Conservation (phyloP, 1,284 basidiomycete genomes). For the Wolfiporia cocos region DNA sequence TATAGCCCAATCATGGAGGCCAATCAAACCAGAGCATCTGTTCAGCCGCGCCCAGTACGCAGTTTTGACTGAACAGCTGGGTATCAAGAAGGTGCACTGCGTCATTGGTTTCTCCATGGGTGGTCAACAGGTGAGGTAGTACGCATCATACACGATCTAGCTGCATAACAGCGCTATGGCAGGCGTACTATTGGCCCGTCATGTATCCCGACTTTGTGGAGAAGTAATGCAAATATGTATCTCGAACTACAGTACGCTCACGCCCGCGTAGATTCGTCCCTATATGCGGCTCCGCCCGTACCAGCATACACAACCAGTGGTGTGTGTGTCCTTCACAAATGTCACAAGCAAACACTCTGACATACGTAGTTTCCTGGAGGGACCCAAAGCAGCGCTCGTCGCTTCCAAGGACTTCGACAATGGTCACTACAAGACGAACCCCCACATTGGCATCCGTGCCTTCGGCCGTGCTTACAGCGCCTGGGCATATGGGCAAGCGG, state of each 20-base stretch:
- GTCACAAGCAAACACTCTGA: not conserved
- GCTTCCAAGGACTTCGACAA: conserved; percentile 53
- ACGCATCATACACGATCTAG: not conserved
- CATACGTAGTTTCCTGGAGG: conserved; percentile 46
- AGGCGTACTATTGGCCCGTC: conserved; percentile 59
- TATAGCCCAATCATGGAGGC: not conserved
- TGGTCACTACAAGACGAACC: conserved; percentile 44
- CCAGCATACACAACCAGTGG: conserved; percentile 57
- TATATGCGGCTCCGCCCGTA: conserved; percentile 55
- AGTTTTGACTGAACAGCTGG: conserved; percentile 44
- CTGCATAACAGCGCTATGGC: not conserved
- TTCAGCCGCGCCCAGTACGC: conserved; percentile 48
- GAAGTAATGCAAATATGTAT: conserved; percentile 25
- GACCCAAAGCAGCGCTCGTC: conserved; percentile 47
- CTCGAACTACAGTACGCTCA: conserved; percentile 2
- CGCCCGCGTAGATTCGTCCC: conserved; percentile 33
- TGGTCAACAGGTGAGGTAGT: conserved; percentile 40
- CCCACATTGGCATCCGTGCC: conserved; percentile 45
- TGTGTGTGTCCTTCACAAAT: conserved; percentile 18
- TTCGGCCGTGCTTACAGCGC: conserved; percentile 53
- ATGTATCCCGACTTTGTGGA: conserved; percentile 54
- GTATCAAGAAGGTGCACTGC: conserved; percentile 41
- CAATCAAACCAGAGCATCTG: not conserved
- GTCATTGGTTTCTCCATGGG: conserved; percentile 62
- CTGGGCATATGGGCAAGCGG: conserved; percentile 56